Evolutionary conservation across 805 yeast genomes (phyloP).

Genomic region (Ogataea methanolica): DNA sequence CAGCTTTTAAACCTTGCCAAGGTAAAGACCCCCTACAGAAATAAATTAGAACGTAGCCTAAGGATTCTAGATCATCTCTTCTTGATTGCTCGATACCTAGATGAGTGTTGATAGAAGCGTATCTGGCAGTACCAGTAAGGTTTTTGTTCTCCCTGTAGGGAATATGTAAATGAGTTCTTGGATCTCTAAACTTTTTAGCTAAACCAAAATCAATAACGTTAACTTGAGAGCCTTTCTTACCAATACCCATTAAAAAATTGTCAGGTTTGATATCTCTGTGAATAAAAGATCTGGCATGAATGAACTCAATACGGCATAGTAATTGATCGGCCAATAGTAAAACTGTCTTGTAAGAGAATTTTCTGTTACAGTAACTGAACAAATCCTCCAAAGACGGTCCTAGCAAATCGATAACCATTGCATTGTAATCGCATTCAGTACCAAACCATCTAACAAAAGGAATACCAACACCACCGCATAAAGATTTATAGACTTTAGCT

Average conservation of each 20-base stretch:
- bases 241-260: slow-evolving; percentile 83
- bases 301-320: slow-evolving; percentile 88
- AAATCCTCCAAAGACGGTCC: slow-evolving; percentile 96
- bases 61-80: slow-evolving; percentile 92
- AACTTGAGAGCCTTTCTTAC: slow-evolving; percentile 91
- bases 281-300: slow-evolving; percentile 90
- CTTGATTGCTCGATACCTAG: slow-evolving; percentile 95
- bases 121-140: slow-evolving; percentile 95
- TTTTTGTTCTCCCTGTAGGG: slow-evolving; percentile 96
- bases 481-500: slow-evolving; percentile 89
- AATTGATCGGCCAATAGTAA: slow-evolving; percentile 90
- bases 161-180: slow-evolving; percentile 88
- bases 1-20: slow-evolving; percentile 98
- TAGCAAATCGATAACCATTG: slow-evolving; percentile 91
- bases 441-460: slow-evolving; percentile 98
- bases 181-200: slow-evolving; percentile 91
- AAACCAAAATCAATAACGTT: slow-evolving; percentile 92
- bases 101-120: slow-evolving; percentile 93
- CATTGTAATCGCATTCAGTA: slow-evolving; percentile 92
- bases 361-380: slow-evolving; percentile 92
- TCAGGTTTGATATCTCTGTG: slow-evolving; percentile 84
- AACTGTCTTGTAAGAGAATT: slow-evolving; percentile 90
- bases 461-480: slow-evolving; percentile 95
- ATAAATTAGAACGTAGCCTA: slow-evolving; percentile 91
- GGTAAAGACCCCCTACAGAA: slow-evolving; percentile 95